phyloP scores from a whole-genome alignment of 75 land plant species.

The Cupressus sempervirens region DNA sequence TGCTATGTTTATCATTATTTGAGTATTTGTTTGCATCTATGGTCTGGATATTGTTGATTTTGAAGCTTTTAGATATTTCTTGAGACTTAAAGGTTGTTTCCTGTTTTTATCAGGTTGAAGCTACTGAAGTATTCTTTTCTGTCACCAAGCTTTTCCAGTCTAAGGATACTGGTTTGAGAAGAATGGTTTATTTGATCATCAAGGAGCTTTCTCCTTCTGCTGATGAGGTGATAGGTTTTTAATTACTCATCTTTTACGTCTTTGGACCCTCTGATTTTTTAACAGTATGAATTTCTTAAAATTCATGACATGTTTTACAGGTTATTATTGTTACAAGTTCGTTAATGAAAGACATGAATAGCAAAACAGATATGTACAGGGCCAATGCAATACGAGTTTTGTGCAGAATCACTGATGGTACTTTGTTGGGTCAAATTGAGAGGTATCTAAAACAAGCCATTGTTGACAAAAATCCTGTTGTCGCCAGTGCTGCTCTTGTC shows the following conservation, averaged over 20 bases:
- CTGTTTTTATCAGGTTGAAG: slow-evolving; percentile 56
- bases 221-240: slow-evolving; percentile 64
- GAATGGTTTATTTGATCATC: slow-evolving; percentile 97
- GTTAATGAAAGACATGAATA: slow-evolving; percentile 98
- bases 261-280: neutral
- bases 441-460: slow-evolving; percentile 95
- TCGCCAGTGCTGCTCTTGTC: slow-evolving; percentile 97
- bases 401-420: slow-evolving; percentile 92
- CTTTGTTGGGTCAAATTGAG: slow-evolving; percentile 90
- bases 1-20: neutral
- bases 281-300: slow-evolving; percentile 6
- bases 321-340: slow-evolving; percentile 99
- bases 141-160: slow-evolving; percentile 98
- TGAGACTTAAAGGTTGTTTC: neutral
- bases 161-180: slow-evolving; percentile 79
- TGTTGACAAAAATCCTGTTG: slow-evolving; percentile 96
- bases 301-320: slow-evolving; percentile 27
- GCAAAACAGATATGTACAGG: slow-evolving; percentile 93
- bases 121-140: slow-evolving; percentile 93
- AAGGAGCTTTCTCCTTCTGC: slow-evolving; percentile 92
- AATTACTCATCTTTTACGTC: neutral
- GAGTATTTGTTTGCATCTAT: neutral
- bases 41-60: neutral
- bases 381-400: slow-evolving; percentile 98
- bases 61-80: neutral